These are phyloP conservation scores for Mucor velutinosus DNA, from an alignment of 371 early-diverging fungal genomes.

Conservation along the genomic window DNA sequence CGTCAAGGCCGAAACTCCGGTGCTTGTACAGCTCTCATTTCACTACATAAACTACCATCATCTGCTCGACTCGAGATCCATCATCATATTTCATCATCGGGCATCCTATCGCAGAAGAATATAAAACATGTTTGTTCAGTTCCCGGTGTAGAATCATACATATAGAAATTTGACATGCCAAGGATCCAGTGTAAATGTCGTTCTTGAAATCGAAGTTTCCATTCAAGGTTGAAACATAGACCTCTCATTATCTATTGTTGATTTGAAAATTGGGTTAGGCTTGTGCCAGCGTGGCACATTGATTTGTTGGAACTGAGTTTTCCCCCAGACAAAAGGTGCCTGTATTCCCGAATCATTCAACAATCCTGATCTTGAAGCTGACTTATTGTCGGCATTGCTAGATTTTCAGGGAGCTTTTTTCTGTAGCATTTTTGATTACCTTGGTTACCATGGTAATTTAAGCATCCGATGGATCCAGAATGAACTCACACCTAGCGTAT, in stretches of 20 bases:
- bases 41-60: background rate
- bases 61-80: background rate
- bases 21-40: background rate
- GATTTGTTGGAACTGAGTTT: constrained; percentile 1
- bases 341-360: background rate
- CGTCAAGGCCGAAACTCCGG: constrained; percentile 1
- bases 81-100: background rate
- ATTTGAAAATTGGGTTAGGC: background rate
- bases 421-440: background rate
- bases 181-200: background rate
- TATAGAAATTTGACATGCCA: background rate
- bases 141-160: background rate
- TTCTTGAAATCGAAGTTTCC: background rate
- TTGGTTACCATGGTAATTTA: background rate
- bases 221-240: background rate
- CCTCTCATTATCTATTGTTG: background rate
- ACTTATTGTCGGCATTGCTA: background rate
- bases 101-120: background rate
- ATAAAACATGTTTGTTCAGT: background rate
- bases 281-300: constrained; percentile 3
- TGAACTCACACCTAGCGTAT: background rate
- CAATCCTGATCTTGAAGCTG: background rate
- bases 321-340: background rate
- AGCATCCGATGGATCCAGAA: background rate
- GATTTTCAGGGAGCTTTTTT: background rate